Percentiles rank a stretch among this genome's conserved stretches.
Evolutionary conservation across 2,329 filamentous ascomycete genomes (phyloP).

Genomic region (Nigrograna mackinnonii): DNA sequence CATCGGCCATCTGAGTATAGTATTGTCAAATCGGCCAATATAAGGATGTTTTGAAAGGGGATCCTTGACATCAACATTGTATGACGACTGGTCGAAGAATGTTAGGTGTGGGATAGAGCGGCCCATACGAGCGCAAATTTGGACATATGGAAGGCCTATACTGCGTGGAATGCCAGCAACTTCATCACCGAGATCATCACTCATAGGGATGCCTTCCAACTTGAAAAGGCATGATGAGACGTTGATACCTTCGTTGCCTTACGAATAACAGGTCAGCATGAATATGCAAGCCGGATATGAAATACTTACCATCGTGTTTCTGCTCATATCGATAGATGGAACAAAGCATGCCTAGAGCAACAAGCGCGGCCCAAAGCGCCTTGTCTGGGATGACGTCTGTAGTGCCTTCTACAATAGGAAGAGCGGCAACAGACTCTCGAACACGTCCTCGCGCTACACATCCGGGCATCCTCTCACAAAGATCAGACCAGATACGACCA

Average conservation of each 20-base stretch:
- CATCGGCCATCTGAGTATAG: slow-evolving; percentile 24
- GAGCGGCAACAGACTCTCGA: slow-evolving; percentile 52
- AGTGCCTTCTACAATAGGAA: slow-evolving; percentile 55
- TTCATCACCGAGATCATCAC: slow-evolving; percentile 57
- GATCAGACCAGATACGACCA: slow-evolving; percentile 58
- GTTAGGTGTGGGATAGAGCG: slow-evolving; percentile 57
- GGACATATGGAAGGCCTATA: slow-evolving; percentile 57
- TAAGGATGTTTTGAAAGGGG: slow-evolving; percentile 55
- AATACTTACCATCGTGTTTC: slow-evolving; percentile 57
- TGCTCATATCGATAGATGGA: slow-evolving; percentile 60
- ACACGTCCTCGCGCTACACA: slow-evolving; percentile 56
- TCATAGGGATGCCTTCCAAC: slow-evolving; percentile 49
- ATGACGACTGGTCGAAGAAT: slow-evolving; percentile 59
- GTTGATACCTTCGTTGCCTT: slow-evolving; percentile 55
- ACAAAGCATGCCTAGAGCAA: slow-evolving; percentile 58
- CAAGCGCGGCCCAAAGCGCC: slow-evolving; percentile 58
- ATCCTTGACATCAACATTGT: slow-evolving; percentile 56
- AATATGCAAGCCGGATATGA: no score
- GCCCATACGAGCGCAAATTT: slow-evolving; percentile 58
- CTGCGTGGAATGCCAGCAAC: slow-evolving; percentile 53
- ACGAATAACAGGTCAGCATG: no score
- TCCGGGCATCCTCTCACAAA: slow-evolving; percentile 59
- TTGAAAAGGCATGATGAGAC: slow-evolving; percentile 35
- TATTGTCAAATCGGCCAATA: slow-evolving; percentile 30
- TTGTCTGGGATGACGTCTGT: slow-evolving; percentile 55